These are phyloP conservation scores for Peniophora sp. DNA, from an alignment of 1,284 basidiomycete genomes.

Conservation along the genomic window DNA sequence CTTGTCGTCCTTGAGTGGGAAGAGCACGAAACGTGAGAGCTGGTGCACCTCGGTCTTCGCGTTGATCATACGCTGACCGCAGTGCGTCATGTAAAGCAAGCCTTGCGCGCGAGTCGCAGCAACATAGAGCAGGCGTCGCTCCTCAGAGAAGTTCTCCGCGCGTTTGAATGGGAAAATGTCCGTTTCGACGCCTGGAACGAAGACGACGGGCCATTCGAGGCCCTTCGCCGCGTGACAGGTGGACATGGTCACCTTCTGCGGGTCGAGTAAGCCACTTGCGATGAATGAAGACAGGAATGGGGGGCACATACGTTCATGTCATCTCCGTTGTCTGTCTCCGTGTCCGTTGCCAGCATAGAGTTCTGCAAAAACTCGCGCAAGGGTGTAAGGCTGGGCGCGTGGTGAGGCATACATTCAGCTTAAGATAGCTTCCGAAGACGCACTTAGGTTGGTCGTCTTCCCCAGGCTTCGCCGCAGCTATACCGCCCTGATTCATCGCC, in stretches of 20 bases:
- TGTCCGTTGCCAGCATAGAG: conserved; percentile 81
- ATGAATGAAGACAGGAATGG: background rate
- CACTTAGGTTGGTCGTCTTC: conserved; percentile 3
- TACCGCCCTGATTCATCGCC: conserved; percentile 1
- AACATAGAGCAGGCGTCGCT: conserved; percentile 71
- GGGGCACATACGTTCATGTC: conserved; percentile 41
- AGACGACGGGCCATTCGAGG: conserved; percentile 86
- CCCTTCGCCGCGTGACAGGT: conserved; percentile 92
- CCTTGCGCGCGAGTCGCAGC: conserved; percentile 85
- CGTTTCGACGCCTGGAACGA: conserved; percentile 72
- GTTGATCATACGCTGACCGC: conserved; percentile 40
- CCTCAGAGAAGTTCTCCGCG: conserved; percentile 75
- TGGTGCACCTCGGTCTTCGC: conserved; percentile 36
- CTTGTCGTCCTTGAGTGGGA: conserved; percentile 25
- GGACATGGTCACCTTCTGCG: conserved; percentile 76
- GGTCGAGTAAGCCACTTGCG: background rate
- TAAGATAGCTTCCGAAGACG: background rate
- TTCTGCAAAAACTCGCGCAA: conserved; percentile 78
- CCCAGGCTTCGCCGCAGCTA: background rate
- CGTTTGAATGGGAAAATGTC: conserved; percentile 78
- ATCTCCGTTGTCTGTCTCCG: conserved; percentile 48
- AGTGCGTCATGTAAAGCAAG: conserved; percentile 59
- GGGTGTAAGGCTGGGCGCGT: conserved; percentile 47
- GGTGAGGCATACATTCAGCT: background rate
- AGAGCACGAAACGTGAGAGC: conserved; percentile 41